These are phyloP conservation scores for Phialophora chinensis DNA, from an alignment of 2,329 filamentous ascomycete genomes.

Conservation along the genomic window DNA sequence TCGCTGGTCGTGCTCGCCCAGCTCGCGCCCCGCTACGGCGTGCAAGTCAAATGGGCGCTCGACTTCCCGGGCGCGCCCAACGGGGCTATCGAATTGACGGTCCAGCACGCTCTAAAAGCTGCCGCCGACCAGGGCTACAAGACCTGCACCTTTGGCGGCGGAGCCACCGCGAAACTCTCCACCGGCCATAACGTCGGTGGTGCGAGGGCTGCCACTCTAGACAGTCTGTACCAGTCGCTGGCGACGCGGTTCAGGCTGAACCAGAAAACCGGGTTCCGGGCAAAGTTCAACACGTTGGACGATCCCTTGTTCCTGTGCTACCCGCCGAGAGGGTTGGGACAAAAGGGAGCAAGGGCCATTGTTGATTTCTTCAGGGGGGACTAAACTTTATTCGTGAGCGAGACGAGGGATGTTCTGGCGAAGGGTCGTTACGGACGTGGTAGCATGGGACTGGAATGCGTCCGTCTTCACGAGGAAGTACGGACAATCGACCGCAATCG, in stretches of 20 bases:
- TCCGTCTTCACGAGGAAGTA: background rate
- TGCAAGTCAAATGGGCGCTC: slow-evolving; percentile 84
- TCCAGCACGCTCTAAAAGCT: slow-evolving; percentile 66
- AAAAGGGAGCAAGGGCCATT: slow-evolving; percentile 74
- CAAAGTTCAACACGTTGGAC: slow-evolving; percentile 78
- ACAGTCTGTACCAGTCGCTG: slow-evolving; percentile 73
- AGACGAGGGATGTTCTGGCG: background rate
- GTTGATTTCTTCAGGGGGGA: slow-evolving; percentile 76
- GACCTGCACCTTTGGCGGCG: slow-evolving; percentile 77
- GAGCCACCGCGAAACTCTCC: slow-evolving; percentile 70
- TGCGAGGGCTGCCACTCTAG: slow-evolving; percentile 63
- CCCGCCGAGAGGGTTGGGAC: slow-evolving; percentile 75
- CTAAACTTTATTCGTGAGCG: background rate
- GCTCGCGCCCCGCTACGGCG: slow-evolving; percentile 75
- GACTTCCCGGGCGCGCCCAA: slow-evolving; percentile 79
- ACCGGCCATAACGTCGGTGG: slow-evolving; percentile 74
- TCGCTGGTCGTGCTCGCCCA: slow-evolving; percentile 76
- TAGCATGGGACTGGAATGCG: background rate
- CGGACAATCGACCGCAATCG: too few species aligned
- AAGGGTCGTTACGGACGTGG: background rate
- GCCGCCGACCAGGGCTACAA: slow-evolving; percentile 60
- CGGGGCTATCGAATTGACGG: slow-evolving; percentile 76
- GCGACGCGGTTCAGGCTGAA: slow-evolving; percentile 74
- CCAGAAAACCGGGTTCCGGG: slow-evolving; percentile 77
- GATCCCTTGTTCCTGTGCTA: slow-evolving; percentile 83